Percentiles rank a stretch among this genome's conserved stretches.
Conservation (phyloP, 2,329 filamentous ascomycete species). For the Aspergillus sp. region DNA sequence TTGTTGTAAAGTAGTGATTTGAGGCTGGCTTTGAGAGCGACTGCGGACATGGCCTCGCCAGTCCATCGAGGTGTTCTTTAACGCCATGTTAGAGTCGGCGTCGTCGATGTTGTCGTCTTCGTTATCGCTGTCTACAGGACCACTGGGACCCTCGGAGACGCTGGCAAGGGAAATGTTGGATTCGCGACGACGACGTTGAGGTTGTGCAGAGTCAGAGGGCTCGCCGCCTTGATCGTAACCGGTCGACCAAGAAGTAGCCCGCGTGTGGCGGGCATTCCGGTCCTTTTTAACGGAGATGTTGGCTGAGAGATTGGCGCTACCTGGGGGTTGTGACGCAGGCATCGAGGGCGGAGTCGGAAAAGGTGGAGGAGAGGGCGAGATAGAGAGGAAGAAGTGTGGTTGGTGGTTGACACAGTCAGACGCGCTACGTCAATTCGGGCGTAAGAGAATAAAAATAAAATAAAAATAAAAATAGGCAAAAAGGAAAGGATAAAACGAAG, state of each 20-base stretch:
- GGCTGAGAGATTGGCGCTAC: no score
- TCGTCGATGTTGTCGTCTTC: conserved; percentile 17
- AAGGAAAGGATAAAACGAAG: not conserved
- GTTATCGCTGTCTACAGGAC: conserved; percentile 15
- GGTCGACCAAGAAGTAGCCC: conserved; percentile 31
- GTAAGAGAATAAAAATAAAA: not conserved
- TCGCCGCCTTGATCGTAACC: conserved; percentile 27
- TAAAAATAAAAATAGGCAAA: not conserved
- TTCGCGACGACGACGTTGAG: conserved; percentile 27
- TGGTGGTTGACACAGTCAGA: not conserved
- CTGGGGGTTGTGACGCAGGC: conserved; percentile 9
- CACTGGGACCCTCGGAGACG: conserved; percentile 25
- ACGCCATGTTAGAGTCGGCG: conserved; percentile 14
- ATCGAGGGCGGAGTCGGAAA: conserved; percentile 12
- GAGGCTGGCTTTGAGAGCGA: conserved; percentile 25
- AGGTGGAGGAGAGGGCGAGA: conserved; percentile 1
- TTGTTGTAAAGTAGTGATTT: no score
- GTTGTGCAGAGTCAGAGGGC: conserved; percentile 17
- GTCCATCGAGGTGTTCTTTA: conserved; percentile 29
- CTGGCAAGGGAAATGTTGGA: conserved; percentile 28
- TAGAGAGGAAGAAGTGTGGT: conserved; percentile 1
- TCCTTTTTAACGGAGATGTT: conserved; percentile 18
- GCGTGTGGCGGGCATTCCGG: conserved; percentile 31
- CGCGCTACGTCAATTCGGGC: not conserved
- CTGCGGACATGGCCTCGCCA: conserved; percentile 22